Base-by-base conservation (phyloP, 2,329 filamentous ascomycete species). In the Fusarium sp. region DNA sequence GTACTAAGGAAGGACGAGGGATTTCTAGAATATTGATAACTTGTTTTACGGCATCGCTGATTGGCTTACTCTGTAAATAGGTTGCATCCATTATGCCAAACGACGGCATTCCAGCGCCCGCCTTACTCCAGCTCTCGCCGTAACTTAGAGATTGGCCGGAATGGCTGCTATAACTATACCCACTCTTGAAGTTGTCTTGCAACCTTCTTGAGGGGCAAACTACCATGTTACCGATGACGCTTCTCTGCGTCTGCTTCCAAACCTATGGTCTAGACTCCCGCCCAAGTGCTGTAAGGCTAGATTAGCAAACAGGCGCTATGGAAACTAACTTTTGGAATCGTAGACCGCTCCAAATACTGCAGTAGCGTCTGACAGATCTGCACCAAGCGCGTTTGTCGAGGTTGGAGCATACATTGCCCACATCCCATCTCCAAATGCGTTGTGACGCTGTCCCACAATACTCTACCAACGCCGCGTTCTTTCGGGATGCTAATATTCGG, bases 371-470 rank as follows among this genome's bases (percentile, higher is more conserved):
- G 23, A 18, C 16, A 16, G 49, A 63, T 49, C 41, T 62, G 49
- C 60, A 34, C 42, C 33, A 56, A 42, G 12, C 37, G n/a, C 15
- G 7, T 41, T 6, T 23, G 23, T 34, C 15, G 26, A 45, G 34
- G 34, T 47, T 47, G 52, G 52, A 18, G 41, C 41, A 37, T 28
- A 26, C 20, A 33, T 28, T 18, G 4, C 51, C 50, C 41, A 47
- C 36, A 6, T 41, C 23, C 11, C 12, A 33, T 33, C 61, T 31
- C 52, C 42, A 64, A 58, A 65, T 64, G 52, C 45, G 20, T 12
- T 47, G 62, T 59, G 40, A 65, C 62, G 30, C 37, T 64, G 62
- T 65, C 13, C 62, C 62, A 65, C 60, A 58, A 18, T 31, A 12
- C 16, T 16, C 15, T 26, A n/a, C n/a, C 41, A 44, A 28, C n/a